Conservation (phyloP, 305 asterid genomes). For the Nicotiana rustica region DNA sequence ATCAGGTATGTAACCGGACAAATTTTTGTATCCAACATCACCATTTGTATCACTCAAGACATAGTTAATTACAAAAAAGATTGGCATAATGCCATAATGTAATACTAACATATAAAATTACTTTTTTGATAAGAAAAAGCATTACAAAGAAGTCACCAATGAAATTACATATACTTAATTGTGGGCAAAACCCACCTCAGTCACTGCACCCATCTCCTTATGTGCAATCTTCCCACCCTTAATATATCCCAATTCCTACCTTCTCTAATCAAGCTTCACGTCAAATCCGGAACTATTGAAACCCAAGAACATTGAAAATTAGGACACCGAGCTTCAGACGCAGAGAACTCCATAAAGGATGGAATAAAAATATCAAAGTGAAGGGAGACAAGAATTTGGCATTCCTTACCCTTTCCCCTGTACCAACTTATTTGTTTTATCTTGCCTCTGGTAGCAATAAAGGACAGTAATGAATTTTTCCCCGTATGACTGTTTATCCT, state of each 20-base stretch:
- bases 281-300: background rate
- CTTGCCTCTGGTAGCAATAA: background rate
- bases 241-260: background rate
- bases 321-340: background rate
- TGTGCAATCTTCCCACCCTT: background rate
- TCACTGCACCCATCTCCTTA: background rate
- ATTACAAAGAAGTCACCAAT: background rate
- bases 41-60: background rate
- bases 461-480: background rate
- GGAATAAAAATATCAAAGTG: background rate
- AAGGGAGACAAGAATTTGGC: background rate
- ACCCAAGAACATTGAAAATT: background rate
- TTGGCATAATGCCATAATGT: background rate
- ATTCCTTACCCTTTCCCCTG: background rate
- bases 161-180: background rate
- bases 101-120: background rate
- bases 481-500: background rate
- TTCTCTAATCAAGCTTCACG: background rate
- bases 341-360: background rate
- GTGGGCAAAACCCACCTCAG: background rate
- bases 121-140: background rate
- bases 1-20: background rate
- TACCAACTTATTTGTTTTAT: background rate
- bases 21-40: background rate
- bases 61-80: background rate